phyloP scores from a whole-genome alignment of 805 yeast genomes.

The Wickerhamomyces xylosicus region DNA sequence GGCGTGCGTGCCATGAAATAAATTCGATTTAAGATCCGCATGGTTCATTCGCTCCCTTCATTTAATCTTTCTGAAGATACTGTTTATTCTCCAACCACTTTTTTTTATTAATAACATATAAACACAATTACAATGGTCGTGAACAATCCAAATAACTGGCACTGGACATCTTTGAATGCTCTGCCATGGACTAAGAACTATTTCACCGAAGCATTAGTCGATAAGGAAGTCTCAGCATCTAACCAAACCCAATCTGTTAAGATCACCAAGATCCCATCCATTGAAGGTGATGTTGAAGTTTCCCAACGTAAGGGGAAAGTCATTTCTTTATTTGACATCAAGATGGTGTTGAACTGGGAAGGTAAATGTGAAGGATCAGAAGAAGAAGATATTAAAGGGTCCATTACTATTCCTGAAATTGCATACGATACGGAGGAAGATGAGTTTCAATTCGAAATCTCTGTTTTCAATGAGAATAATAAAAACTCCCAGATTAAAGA shows the following conservation, averaged over 20 bases:
- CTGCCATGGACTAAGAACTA: constrained; percentile 81
- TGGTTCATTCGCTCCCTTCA: too few relatives aligned
- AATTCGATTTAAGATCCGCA: too few relatives aligned
- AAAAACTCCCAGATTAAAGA: constrained; percentile 45
- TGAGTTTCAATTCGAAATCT: constrained; percentile 77
- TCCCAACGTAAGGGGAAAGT: constrained; percentile 96
- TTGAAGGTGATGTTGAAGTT: constrained; percentile 96
- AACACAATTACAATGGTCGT: constrained; percentile 57
- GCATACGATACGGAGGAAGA: constrained; percentile 85
- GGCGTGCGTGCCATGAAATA: too few relatives aligned
- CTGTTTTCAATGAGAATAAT: constrained; percentile 44
- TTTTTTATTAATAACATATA: too few relatives aligned
- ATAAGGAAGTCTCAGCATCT: constrained; percentile 23
- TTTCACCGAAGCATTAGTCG: constrained; percentile 51
- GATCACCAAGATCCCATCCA: constrained; percentile 25
- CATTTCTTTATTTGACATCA: constrained; percentile 80
- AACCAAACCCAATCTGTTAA: constrained; percentile 24
- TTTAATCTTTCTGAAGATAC: too few relatives aligned
- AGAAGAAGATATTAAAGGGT: constrained; percentile 46
- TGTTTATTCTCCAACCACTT: too few relatives aligned
- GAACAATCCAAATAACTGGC: constrained; percentile 98
- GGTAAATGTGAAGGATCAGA: constrained; percentile 38
- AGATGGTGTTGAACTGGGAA: constrained; percentile 46
- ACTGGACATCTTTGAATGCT: constrained; percentile 98
- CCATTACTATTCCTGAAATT: constrained; percentile 79